A percentile compares a stretch with the other conserved stretches of the same genome.
Evolutionary conservation across 1,284 basidiomycete genomes (phyloP).

Genomic region (Vanrija sp.): DNA sequence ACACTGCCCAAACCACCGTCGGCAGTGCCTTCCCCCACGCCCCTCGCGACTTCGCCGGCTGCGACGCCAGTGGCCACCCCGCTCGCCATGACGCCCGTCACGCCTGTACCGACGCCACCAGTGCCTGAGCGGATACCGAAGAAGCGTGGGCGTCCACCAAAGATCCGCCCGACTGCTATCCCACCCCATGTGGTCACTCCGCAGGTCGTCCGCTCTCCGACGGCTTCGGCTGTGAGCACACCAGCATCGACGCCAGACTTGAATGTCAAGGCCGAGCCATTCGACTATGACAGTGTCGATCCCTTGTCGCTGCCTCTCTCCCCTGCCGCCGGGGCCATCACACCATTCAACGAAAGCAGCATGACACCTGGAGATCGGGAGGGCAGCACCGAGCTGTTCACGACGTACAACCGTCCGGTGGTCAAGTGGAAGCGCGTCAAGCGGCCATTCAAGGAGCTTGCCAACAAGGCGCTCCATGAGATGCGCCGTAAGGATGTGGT

Average conservation of each 20-base stretch:
- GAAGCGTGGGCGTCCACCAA: constrained; percentile 12
- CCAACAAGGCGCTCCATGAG: constrained; percentile 37
- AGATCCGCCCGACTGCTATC: constrained; percentile 13
- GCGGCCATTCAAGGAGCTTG: constrained; percentile 40
- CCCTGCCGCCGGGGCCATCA: constrained; percentile 1
- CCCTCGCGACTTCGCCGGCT: constrained; percentile 2
- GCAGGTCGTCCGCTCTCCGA: constrained; percentile 1
- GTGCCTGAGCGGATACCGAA: not conserved
- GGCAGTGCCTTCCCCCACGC: not conserved
- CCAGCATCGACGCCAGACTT: not conserved
- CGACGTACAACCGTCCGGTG: constrained; percentile 3
- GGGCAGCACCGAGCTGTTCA: constrained; percentile 13
- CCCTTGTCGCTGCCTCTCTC: constrained; percentile 15
- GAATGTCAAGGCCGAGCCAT: constrained; percentile 9
- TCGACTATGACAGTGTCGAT: constrained; percentile 10
- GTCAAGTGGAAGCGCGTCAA: constrained; percentile 38
- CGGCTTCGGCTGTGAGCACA: not conserved
- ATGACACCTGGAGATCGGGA: constrained; percentile 2
- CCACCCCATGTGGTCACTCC: constrained; percentile 19
- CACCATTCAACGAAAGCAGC: not conserved
- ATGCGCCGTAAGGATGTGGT: constrained; percentile 41
- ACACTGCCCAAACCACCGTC: not conserved
- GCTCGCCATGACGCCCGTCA: constrained; percentile 1
- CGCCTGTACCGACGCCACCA: constrained; percentile 11
- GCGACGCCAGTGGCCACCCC: not conserved